Percentiles rank a stretch among this genome's conserved stretches.
These are phyloP conservation scores for Voacanga thouarsii DNA, from an alignment of 257 asterid species.

Conservation along the genomic window DNA sequence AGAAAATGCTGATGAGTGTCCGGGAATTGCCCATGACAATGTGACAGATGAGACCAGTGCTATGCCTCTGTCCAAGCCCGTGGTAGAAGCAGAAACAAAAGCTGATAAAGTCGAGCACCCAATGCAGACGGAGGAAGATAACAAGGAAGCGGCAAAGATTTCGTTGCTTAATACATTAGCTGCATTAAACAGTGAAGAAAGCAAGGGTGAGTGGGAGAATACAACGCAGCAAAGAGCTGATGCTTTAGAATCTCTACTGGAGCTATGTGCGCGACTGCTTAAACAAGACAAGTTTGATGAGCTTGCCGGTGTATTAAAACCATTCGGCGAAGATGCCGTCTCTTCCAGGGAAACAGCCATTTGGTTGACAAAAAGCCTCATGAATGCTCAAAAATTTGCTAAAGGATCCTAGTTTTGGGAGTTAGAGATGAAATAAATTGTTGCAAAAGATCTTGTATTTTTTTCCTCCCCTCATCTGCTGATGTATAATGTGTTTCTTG, in stretches of 20 bases:
- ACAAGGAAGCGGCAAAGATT: constrained; percentile 21
- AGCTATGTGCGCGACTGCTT: constrained; percentile 73
- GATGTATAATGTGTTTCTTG: constrained; percentile 12
- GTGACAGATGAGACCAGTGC: constrained; percentile 14
- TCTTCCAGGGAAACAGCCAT: constrained; percentile 96
- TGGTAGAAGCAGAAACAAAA: constrained; percentile 24
- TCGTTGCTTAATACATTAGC: constrained; percentile 23
- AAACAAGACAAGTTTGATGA: constrained; percentile 89
- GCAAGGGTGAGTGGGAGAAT: constrained; percentile 32
- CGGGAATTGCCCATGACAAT: constrained; percentile 15
- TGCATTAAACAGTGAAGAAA: constrained; percentile 34
- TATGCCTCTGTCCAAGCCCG: constrained; percentile 20
- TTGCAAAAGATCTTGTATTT: constrained; percentile 1
- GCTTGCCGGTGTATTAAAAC: constrained; percentile 78
- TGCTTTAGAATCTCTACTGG: constrained; percentile 90
- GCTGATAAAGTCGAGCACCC: constrained; percentile 12
- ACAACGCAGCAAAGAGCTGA: constrained; percentile 66
- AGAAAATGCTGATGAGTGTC: constrained; percentile 18
- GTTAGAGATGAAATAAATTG: constrained; percentile 9
- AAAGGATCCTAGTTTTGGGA: constrained; percentile 36
- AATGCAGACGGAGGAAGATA: constrained; percentile 29
- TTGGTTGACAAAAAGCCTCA: constrained; percentile 82
- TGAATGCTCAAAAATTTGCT: constrained; percentile 59
- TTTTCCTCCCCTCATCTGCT: constrained; percentile 3
- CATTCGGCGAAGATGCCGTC: constrained; percentile 77